Base-by-base conservation (phyloP, 176 grass and related monocot species). In the Microstegium vimineum region DNA sequence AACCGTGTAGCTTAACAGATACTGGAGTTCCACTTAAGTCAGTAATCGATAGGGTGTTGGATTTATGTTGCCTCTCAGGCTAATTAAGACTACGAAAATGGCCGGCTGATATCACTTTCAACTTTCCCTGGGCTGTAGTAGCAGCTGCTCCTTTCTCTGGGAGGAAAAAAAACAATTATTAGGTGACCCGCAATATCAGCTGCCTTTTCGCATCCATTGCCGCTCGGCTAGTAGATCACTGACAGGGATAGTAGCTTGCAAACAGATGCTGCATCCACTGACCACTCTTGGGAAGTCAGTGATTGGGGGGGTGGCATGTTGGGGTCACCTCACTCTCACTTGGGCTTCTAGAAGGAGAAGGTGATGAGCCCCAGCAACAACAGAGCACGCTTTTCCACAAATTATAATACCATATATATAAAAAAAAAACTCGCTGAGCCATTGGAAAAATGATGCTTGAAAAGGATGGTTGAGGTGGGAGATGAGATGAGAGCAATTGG, bases 291-390 rank as follows among this genome's bases (percentile, higher is more conserved):
- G 62, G 33, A 84, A 77, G 81, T 64, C 69, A 75, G 81, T 56
- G 75, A 80, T 49, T 76, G 63, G 66, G 63, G 66, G 62, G 47
- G 75, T 79, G 47, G 40, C 40, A 45, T 35, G 34, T 73, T 74
- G 82, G 61, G 78, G 36, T 84, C 71, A 65, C 74, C 73, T 35
- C 71, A 65, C 74, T 74, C 73, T 35, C 71, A 65, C 74, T 74
- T 35, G 76, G 12, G 74, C 69, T 89, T 92, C 90, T 89, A 92
- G 90, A 92, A 89, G 79, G 45, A n/a, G n/a, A n/a, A n/a, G n/a
- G n/a, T n/a, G n/a, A n/a, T 64, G 74, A 86, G 66, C 16, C 68
- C 47, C 26, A 49, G 56, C n/a, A 60, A 46, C 51, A 66, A 45
- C 64, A 83, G 61, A 14, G 5, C 61, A n/a, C 78, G 32, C 78